Evolutionary conservation across 371 early-diverging fungal species (phyloP).

Genomic region (Coemansia sp.): DNA sequence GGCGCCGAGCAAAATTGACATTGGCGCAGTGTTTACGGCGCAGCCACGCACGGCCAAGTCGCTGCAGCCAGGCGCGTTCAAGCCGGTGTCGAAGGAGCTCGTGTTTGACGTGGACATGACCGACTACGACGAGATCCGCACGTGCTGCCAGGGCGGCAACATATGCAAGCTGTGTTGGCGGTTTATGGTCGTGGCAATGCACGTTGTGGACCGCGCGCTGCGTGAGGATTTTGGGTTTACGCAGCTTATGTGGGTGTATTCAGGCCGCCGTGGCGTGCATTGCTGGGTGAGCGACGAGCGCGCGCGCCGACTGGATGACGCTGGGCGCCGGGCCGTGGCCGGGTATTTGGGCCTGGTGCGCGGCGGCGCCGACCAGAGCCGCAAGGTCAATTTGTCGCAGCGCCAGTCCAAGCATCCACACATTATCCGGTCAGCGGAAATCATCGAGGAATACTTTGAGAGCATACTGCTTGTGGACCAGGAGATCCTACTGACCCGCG

Average conservation of each 20-base stretch:
- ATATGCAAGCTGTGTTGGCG: constrained; percentile 94
- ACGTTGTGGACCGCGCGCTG: constrained; percentile 67
- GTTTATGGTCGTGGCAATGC: constrained; percentile 91
- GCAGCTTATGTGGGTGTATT: constrained; percentile 94
- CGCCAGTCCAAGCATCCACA: constrained; percentile 60
- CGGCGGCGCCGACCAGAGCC: constrained; percentile 71
- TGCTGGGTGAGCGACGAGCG: constrained; percentile 97
- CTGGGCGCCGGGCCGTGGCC: constrained; percentile 83
- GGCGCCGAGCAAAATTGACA: constrained; percentile 92
- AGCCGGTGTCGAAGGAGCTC: constrained; percentile 85
- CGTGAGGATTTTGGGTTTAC: constrained; percentile 96
- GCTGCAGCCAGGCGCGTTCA: constrained; percentile 68
- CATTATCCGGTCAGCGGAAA: constrained; percentile 61
- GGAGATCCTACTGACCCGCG: constrained; percentile 64
- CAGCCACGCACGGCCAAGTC: constrained; percentile 82
- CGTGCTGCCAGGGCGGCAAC: constrained; percentile 90
- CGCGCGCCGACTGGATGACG: constrained; percentile 74
- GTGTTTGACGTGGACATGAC: constrained; percentile 99
- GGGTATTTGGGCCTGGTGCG: constrained; percentile 82
- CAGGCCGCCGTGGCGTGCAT: constrained; percentile 98
- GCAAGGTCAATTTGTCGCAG: constrained; percentile 68
- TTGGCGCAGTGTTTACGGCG: constrained; percentile 93
- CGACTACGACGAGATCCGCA: constrained; percentile 96
- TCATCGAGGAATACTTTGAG: constrained; percentile 67
- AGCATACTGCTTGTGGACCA: constrained; percentile 66